Base-by-base conservation (phyloP, 1,139 yeast genomes). In the Sugiyamaella neomexicana region DNA sequence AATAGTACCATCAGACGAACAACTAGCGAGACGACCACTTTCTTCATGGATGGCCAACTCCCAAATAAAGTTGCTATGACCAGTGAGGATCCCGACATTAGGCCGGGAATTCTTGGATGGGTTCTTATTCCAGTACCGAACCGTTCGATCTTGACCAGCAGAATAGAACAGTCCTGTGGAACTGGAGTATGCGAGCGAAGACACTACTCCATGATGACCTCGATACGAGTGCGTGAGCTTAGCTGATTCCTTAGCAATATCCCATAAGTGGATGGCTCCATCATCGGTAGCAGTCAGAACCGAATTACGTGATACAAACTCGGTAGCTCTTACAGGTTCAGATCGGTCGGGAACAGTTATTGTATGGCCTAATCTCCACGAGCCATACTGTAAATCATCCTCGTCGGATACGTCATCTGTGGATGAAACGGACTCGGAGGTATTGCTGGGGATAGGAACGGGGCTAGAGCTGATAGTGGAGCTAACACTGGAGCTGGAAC, bases 1-100 rank as follows among this genome's bases (percentile, higher is more conserved):
- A 38, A 63, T 62, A 2, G 62, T 56, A 10, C 70, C 69, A 47
- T 67, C 69, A 1, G 60, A 54, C n/a, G 68, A 60, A 10, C 62
- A 61, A 23, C 68, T 64, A 20, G 62, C 67, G 17, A 65, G 58
- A 27, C 49, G 37, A 31, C 62, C 60, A 16, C 59, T 58, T 29
- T 55, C 56, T 36, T 61, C 64, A 42, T 60, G 57, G 25, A 64
- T 50, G 29, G 58, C 62, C 46, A 65, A 55, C n/a, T 55, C 59
- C 58, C 58, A 55, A 32, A 65, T 55, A 37, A 52, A 51, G 16
- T 60, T 65, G 25, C 52, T 45, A 47, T 65, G 68, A 13, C 64
- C 66, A 23, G 45, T 39, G 13, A 59, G 45, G 32, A 47, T 55
- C 27, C 51, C 57, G n/a, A 50, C 29, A 45, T 48, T 46, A 7